Evolutionary conservation across 257 asterid genomes (phyloP).

Genomic region (Capsicum pubescens): DNA sequence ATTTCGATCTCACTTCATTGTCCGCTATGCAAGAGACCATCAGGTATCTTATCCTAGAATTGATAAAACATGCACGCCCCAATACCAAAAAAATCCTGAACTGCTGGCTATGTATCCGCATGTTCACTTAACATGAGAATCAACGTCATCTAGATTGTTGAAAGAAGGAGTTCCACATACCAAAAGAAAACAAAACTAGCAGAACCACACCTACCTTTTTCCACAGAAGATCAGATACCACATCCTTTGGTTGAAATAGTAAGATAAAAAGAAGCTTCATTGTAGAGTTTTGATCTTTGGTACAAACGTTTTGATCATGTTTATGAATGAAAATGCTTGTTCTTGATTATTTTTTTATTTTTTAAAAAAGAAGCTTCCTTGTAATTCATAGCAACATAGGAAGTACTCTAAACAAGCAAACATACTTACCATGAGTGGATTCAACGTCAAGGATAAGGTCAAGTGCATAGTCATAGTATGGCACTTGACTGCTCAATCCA

Average conservation of each 20-base stretch:
- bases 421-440: constrained; percentile 83
- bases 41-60: background rate
- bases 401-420: constrained; percentile 25
- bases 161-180: background rate
- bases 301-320: no score
- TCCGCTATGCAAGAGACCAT: background rate
- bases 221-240: constrained; percentile 9
- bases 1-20: background rate
- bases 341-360: no score
- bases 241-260: background rate
- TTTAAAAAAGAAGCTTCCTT: background rate
- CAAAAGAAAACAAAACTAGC: background rate
- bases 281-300: background rate
- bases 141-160: background rate
- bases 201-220: background rate
- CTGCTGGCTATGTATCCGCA: background rate
- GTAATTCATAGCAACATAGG: background rate
- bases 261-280: background rate
- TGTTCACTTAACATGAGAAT: background rate
- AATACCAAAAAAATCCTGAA: background rate
- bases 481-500: constrained; percentile 97
- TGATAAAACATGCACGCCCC: background rate
- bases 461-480: constrained; percentile 95
- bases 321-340: no score
- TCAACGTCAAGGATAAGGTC: constrained; percentile 94